Base-by-base conservation (phyloP, 176 grass and related monocot species). In the Rhynchospora pubera region DNA sequence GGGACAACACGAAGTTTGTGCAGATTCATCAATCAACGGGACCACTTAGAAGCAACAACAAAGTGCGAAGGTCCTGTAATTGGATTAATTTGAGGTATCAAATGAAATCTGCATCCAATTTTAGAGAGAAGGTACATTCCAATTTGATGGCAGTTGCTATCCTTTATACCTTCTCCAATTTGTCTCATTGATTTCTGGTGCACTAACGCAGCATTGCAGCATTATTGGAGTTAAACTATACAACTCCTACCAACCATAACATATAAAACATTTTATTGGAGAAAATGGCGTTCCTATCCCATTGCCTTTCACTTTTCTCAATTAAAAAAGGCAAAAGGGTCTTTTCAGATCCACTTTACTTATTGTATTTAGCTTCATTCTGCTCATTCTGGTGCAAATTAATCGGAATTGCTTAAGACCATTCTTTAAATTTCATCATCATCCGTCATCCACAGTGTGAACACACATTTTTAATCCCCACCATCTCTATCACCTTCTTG, bases 81-180 rank as follows among this genome's bases (percentile, higher is more conserved):
- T 47, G n/a, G 11, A 64, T 81, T 81, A 65, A 65, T 65, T 12
- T 52, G 65, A 24, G 30, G 43, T 3, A 82, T 82, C 65, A 65
- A 82, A 32, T 45, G 55, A 64, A 66, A 66, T 43, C 63, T 66
- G 16, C 56, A 24, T 62, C 77, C 3, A 80, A 62, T 28, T 45
- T 44, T 59, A 16, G 32, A 23, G 19, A 21, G 15, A 39, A 77
- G 18, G 26, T 51, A 48, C 7, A 65, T 65, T 65, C 19, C 44
- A 65, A 15, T 65, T 48, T 13, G 43, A 48, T 82, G 59, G 59
- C 16, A 16, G 61, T n/a, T n/a, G n/a, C 42, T 50, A 21, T 39
- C 52, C 26, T 11, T 6, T 47, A 81, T 50, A 56, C 48, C 9
- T 56, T 32, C 52, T 56, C 48, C 72, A 77, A 32, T 77, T 77